A percentile compares a stretch with the other conserved stretches of the same genome.
phyloP scores from a whole-genome alignment of 176 grass and related monocot genomes.

The Metroxylon sagu region DNA sequence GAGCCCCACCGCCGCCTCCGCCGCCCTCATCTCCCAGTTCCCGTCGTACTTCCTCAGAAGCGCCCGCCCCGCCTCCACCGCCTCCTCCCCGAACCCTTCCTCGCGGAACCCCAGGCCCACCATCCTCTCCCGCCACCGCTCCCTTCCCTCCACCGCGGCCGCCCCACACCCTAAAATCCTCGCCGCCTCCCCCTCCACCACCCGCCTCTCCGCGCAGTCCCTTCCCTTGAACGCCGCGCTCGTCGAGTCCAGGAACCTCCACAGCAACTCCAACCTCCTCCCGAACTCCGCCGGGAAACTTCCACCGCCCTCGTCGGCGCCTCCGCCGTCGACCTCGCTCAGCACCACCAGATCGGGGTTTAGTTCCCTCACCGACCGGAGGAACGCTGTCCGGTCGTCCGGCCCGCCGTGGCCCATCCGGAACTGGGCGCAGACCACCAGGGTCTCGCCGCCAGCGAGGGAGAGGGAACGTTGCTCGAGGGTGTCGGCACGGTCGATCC shows the following conservation, averaged over 20 bases:
- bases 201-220: constrained; percentile 52
- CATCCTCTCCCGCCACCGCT: constrained; percentile 74
- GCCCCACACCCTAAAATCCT: constrained; percentile 13
- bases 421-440: constrained; percentile 83
- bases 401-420: constrained; percentile 26
- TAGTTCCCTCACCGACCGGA: constrained; percentile 38
- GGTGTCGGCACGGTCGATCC: constrained; percentile 22
- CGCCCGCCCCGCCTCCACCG: constrained; percentile 50
- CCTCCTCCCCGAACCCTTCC: constrained; percentile 57
- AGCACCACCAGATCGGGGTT: constrained; percentile 72
- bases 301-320: constrained; percentile 12
- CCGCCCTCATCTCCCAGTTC: constrained; percentile 63
- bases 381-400: constrained; percentile 35
- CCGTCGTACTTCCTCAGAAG: constrained; percentile 82
- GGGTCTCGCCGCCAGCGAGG: constrained; percentile 24
- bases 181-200: constrained; percentile 66
- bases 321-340: constrained; percentile 51
- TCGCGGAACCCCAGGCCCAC: constrained; percentile 48
- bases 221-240: constrained; percentile 71
- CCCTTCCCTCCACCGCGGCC: constrained; percentile 26
- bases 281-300: constrained; percentile 36
- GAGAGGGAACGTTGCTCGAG: constrained; percentile 20
- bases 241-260: constrained; percentile 85
- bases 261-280: constrained; percentile 50
- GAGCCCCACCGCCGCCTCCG: constrained; percentile 32